Conservation (phyloP, 169 alveolate genomes). For the Eimeria acervulina region DNA sequence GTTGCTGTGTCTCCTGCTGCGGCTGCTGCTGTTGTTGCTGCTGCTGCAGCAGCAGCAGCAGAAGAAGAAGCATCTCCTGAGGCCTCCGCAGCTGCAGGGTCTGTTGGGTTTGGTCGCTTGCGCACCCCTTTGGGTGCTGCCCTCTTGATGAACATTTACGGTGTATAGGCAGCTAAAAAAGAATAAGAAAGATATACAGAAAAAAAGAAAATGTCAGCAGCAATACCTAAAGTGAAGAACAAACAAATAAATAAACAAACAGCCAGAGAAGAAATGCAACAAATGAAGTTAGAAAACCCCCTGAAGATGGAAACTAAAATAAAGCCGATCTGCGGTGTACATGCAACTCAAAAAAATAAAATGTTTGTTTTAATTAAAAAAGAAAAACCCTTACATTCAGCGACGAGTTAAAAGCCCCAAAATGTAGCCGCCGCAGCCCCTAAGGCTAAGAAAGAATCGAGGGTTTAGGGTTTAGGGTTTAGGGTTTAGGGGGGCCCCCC, state of each 20-base stretch:
- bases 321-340: neutral
- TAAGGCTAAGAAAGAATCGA: neutral
- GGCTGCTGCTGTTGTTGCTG: neutral
- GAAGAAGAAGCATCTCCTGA: neutral
- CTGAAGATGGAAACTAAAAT: neutral
- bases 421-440: constrained; percentile 26
- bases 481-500: constrained; percentile 50
- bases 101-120: constrained; percentile 27
- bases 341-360: constrained; percentile 19
- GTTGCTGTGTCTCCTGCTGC: neutral
- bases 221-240: neutral
- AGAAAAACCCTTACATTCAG: neutral
- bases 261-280: too few relatives aligned
- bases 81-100: neutral
- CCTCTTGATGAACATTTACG: constrained; percentile 25
- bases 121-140: constrained; percentile 30
- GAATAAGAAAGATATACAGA: too few relatives aligned
- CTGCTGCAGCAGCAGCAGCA: neutral
- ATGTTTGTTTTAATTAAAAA: neutral
- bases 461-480: constrained; percentile 65
- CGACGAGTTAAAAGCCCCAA: constrained; percentile 34
- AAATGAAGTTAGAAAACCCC: neutral
- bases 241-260: neutral
- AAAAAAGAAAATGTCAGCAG: neutral
- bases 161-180: neutral